Evolutionary conservation across 257 asterid genomes (phyloP).

Genomic region (Leonotis leonurus): DNA sequence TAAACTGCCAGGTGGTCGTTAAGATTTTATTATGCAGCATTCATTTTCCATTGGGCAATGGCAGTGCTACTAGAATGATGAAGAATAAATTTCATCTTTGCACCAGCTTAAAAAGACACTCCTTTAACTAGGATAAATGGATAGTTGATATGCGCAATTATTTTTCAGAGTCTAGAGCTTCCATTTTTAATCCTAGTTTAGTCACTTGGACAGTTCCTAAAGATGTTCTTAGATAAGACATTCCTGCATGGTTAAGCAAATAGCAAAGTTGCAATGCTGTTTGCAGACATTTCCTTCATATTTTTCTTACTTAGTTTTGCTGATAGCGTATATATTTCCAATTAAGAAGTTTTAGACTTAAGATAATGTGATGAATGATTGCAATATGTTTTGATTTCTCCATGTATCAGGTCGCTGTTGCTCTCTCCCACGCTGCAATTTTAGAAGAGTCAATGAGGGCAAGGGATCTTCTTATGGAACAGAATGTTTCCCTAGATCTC

Average conservation of each 20-base stretch:
- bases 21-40: neutral
- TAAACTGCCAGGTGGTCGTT: neutral
- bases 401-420: too few species aligned
- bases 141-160: conserved; percentile 10
- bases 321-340: neutral
- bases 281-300: neutral
- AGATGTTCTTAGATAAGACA: neutral
- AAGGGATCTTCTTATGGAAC: too few species aligned
- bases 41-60: neutral
- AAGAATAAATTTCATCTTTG: neutral
- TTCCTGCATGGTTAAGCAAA: neutral
- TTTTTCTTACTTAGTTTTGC: neutral
- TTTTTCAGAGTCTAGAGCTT: conserved; percentile 12
- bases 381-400: too few species aligned
- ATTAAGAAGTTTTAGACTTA: neutral
- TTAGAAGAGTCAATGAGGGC: too few species aligned
- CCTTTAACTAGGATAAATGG: conserved; percentile 17
- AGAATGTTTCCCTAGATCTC: too few species aligned
- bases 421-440: too few species aligned
- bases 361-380: neutral
- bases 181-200: neutral
- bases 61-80: neutral
- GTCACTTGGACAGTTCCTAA: neutral
- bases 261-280: neutral
- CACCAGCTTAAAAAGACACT: neutral